Conservation (phyloP, 495 filamentous ascomycete species). For the Aspergillus mulundensis region DNA sequence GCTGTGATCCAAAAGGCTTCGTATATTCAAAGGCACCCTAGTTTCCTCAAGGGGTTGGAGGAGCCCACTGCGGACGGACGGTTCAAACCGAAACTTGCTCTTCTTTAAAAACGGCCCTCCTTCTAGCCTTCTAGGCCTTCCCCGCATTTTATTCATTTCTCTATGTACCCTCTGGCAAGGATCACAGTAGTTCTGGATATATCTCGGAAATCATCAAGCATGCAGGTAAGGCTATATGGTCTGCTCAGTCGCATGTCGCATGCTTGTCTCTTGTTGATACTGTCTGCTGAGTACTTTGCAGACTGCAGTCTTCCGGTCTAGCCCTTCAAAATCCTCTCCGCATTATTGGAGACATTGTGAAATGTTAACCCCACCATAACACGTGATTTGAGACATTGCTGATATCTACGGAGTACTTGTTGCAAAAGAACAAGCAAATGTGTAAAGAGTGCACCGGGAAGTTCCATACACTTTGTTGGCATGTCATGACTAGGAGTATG, state of each 20-base stretch:
- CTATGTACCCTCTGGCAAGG: background rate
- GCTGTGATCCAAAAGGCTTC: too few relatives aligned
- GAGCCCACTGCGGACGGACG: background rate
- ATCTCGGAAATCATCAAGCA: too few relatives aligned
- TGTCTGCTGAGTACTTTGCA: background rate
- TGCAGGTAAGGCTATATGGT: too few relatives aligned
- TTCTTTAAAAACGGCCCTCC: background rate
- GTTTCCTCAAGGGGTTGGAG: background rate
- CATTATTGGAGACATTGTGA: background rate
- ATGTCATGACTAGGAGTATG: too few relatives aligned
- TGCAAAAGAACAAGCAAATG: too few relatives aligned
- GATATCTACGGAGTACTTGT: too few relatives aligned
- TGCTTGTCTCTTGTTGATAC: too few relatives aligned
- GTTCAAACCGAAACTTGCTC: background rate
- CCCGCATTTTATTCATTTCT: background rate
- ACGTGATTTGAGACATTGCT: constrained; percentile 2
- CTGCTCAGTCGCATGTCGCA: background rate
- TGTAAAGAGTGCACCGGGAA: too few relatives aligned
- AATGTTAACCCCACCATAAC: constrained; percentile 6
- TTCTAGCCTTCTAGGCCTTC: background rate
- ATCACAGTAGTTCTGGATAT: background rate
- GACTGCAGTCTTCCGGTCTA: background rate
- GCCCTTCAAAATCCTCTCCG: background rate
- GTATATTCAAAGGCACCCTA: background rate
- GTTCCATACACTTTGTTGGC: too few relatives aligned